Evolutionary conservation across 768 basidiomycete genomes (phyloP), one percentile per base, ranked within the genome.

Genomic region (Cystobasidium onofrii): DNA sequence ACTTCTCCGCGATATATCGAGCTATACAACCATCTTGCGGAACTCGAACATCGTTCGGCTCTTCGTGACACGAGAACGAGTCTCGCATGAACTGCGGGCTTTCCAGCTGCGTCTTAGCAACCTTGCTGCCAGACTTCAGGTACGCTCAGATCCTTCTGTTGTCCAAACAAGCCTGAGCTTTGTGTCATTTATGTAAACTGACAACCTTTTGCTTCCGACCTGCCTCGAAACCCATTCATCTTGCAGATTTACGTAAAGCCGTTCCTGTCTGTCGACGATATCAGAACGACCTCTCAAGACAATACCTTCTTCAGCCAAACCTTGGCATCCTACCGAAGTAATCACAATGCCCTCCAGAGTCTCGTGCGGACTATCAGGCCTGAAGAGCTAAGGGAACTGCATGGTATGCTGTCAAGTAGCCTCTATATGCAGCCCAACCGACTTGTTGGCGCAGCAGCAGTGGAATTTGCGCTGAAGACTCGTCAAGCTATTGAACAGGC

Each of bases 21-120:
- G 29, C 23, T 60, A 60, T 13, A 60, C 57, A 4, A 60, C 29
- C 6, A 17, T 15, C 13, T 29, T 60, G 12, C 27, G 31, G 27
- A 60, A 12, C 25, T 12, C 29, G 15, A 60, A 60, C 27, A 60
- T 60, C 57, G 20, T 60, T 17, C 25, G 57, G 31, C 33, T 60
- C 29, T 60, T 60, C 33, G 33, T 60, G 13, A 4, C 57, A 1
- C 57, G 57, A 27, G 57, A 60, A 60, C 25, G 23, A 13, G 57
- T 60, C 57, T 12, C 33, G 23, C 57, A 34, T 6, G 15, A 60
- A 27, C 25, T 60, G 12, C 57, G 57, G 25, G 27, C 12, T 60
- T 34, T 60, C 25, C 57, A 60, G 57, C 57, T 60, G 6, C 57
- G 57, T 13, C 10, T 60, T 27, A 60, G 57, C 57, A 60, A 60